Conservation (phyloP, 768 basidiomycete genomes). For the Ramaria sp. region DNA sequence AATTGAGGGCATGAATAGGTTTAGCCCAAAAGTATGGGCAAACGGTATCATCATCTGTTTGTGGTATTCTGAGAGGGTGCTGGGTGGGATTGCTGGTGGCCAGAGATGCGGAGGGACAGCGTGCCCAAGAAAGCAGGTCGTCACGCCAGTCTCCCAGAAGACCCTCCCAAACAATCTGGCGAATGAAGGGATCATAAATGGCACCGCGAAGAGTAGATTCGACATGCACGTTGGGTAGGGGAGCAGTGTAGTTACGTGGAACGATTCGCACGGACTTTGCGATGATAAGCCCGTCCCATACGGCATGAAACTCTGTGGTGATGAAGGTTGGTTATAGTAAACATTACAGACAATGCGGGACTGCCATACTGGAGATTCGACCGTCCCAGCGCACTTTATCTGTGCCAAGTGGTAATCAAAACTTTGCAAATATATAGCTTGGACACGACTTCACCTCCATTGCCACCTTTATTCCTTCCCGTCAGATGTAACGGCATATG, state of each 20-base stretch:
- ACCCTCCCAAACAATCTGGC: constrained; percentile 82
- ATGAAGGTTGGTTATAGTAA: neutral
- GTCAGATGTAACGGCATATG: constrained; percentile 91
- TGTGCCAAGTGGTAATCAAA: constrained; percentile 8
- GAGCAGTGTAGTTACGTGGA: constrained; percentile 63
- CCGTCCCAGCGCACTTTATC: constrained; percentile 66
- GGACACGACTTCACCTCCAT: constrained; percentile 33
- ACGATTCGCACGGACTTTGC: constrained; percentile 71
- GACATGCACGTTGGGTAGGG: constrained; percentile 56
- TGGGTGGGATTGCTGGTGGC: neutral
- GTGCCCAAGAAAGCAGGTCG: constrained; percentile 53
- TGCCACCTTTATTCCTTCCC: constrained; percentile 82
- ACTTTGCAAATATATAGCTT: constrained; percentile 8
- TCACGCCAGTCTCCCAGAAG: constrained; percentile 55
- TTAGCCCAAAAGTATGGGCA: constrained; percentile 78
- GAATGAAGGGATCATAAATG: constrained; percentile 82
- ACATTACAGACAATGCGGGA: neutral
- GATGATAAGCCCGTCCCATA: constrained; percentile 81
- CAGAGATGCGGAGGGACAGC: constrained; percentile 37
- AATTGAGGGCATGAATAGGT: constrained; percentile 68
- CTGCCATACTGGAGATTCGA: constrained; percentile 45
- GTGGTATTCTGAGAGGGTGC: neutral
- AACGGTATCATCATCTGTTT: constrained; percentile 42
- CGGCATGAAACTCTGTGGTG: constrained; percentile 61
- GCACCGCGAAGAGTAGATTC: constrained; percentile 61